Percentiles rank a stretch among this genome's conserved stretches.
phyloP scores from a whole-genome alignment of 768 basidiomycete species.

The Termitomyces eurrhizus region DNA sequence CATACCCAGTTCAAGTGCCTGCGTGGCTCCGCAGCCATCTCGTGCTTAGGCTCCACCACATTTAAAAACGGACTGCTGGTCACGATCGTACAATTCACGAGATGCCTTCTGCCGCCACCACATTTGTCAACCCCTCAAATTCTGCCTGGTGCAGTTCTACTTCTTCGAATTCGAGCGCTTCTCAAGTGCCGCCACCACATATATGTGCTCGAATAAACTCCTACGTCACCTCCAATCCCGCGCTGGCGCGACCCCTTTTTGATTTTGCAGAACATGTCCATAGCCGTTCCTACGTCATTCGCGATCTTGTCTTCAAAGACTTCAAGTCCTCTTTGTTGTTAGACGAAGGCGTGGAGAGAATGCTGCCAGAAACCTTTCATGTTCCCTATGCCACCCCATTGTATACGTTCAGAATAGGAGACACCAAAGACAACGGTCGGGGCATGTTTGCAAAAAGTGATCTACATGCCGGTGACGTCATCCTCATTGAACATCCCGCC shows the following conservation, averaged over 20 bases:
- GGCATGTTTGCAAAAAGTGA: slow-evolving; percentile 34
- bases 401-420: slow-evolving; percentile 18
- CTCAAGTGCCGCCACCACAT: slow-evolving; percentile 13
- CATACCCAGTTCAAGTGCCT: not conserved
- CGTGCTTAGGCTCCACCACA: slow-evolving; percentile 2
- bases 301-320: slow-evolving; percentile 17
- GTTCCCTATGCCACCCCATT: slow-evolving; percentile 1
- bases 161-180: not conserved
- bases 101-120: slow-evolving; percentile 12
- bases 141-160: slow-evolving; percentile 12
- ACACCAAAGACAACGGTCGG: slow-evolving; percentile 28
- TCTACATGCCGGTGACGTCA: slow-evolving; percentile 29
- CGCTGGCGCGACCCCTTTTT: slow-evolving; percentile 21
- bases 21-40: slow-evolving; percentile 1
- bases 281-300: slow-evolving; percentile 22
- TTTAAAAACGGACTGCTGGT: slow-evolving; percentile 8
- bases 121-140: not conserved
- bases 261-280: slow-evolving; percentile 24
- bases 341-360: slow-evolving; percentile 25
- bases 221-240: slow-evolving; percentile 19
- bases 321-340: slow-evolving; percentile 25
- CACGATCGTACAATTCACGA: slow-evolving; percentile 5
- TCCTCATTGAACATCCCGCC: slow-evolving; percentile 36
- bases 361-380: slow-evolving; percentile 21
- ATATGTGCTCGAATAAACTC: slow-evolving; percentile 18